Evolutionary conservation across 75 land plant species (phyloP).

Genomic region (Pinus tabuliformis): DNA sequence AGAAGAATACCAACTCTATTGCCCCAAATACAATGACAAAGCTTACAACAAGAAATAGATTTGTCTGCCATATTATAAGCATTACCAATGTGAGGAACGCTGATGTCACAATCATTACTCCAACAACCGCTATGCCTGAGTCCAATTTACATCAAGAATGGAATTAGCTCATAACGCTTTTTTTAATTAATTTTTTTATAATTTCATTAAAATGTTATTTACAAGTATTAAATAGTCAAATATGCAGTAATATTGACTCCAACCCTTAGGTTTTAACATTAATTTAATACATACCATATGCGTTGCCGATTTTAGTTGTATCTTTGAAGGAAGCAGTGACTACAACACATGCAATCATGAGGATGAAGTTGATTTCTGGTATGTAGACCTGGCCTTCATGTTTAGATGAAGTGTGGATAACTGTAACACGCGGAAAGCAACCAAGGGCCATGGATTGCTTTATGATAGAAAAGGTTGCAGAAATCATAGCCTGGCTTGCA

Average conservation of each 20-base stretch:
- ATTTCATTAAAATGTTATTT: not conserved
- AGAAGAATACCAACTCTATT: constrained; percentile 50
- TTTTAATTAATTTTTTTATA: too few species aligned
- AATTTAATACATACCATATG: constrained; percentile 45
- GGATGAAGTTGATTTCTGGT: constrained; percentile 50
- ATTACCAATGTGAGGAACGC: constrained; percentile 48
- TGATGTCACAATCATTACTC: constrained; percentile 70
- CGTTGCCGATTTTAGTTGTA: constrained; percentile 56
- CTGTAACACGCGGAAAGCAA: constrained; percentile 53
- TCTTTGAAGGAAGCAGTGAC: constrained; percentile 29
- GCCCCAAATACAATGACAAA: constrained; percentile 42
- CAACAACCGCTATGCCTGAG: constrained; percentile 68
- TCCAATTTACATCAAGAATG: not conserved
- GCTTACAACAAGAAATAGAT: constrained; percentile 17
- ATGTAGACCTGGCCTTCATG: constrained; percentile 60
- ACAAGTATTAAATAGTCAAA: not conserved
- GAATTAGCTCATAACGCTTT: not conserved
- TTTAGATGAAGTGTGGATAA: constrained; percentile 54
- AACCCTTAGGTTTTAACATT: not conserved
- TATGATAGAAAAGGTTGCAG: constrained; percentile 53
- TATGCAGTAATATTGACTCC: not conserved
- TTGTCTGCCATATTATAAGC: constrained; percentile 69
- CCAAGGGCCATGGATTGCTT: constrained; percentile 47
- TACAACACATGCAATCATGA: constrained; percentile 46
- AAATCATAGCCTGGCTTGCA: constrained; percentile 77